Conservation (phyloP, 495 filamentous ascomycete genomes). For the Geoglossum glabrum region DNA sequence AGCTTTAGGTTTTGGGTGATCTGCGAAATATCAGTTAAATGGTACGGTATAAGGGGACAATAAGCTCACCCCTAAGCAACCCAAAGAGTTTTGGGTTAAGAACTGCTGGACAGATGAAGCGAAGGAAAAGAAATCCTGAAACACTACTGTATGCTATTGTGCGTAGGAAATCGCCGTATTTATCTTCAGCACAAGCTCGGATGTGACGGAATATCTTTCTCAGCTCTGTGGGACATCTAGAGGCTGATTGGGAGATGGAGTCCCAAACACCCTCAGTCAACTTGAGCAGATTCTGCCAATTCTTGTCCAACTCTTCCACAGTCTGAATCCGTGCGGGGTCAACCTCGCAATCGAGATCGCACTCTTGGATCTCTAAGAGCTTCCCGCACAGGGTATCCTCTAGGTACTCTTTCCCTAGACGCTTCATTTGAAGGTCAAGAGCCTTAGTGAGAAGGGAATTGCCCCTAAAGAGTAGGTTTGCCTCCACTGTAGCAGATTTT, state of each 20-base stretch:
- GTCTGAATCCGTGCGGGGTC: constrained; percentile 60
- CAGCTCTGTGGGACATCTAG: constrained; percentile 64
- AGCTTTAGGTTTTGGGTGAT: constrained; percentile 69
- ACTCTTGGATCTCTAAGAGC: constrained; percentile 66
- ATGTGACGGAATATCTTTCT: constrained; percentile 82
- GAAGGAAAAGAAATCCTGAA: constrained; percentile 86
- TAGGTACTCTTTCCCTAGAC: constrained; percentile 81
- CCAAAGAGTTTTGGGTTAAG: constrained; percentile 94
- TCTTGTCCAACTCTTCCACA: constrained; percentile 54
- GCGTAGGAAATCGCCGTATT: constrained; percentile 85
- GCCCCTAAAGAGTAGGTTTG: constrained; percentile 85
- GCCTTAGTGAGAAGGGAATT: constrained; percentile 91
- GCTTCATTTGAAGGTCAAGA: constrained; percentile 85
- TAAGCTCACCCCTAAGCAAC: constrained; percentile 47
- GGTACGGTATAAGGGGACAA: not conserved
- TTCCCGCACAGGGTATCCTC: constrained; percentile 75
- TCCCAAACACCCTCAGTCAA: constrained; percentile 73
- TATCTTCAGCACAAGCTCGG: constrained; percentile 80
- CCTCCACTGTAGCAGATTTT: constrained; percentile 45
- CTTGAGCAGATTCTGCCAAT: constrained; percentile 62
- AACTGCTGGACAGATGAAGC: constrained; percentile 92
- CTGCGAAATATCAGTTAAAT: constrained; percentile 20
- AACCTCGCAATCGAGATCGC: constrained; percentile 84
- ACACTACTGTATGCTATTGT: constrained; percentile 93
- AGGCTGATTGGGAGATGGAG: constrained; percentile 49